phyloP scores from a whole-genome alignment of 140 eudicot genomes.

The Eryngium alpinum region DNA sequence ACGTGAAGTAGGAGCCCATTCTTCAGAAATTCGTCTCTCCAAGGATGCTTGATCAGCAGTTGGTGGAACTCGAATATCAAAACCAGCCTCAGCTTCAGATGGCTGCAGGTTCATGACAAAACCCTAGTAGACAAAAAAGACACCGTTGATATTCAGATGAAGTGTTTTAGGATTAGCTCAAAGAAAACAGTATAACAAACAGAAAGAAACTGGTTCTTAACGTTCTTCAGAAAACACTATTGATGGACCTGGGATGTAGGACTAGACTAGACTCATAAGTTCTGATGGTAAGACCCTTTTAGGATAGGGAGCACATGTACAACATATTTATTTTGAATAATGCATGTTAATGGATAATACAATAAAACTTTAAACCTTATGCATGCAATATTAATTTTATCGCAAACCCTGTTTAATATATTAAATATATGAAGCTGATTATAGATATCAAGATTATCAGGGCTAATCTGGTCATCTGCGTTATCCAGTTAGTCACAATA shows the following conservation, averaged over 20 bases:
- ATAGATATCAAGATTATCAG: background rate
- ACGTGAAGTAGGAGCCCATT: slow-evolving; percentile 94
- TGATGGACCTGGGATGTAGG: background rate
- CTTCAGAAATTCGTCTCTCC: slow-evolving; percentile 88
- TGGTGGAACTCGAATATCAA: slow-evolving; percentile 91
- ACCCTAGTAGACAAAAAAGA: slow-evolving; percentile 48
- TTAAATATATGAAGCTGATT: background rate
- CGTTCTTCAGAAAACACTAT: background rate
- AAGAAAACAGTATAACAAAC: background rate
- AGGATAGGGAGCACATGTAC: background rate
- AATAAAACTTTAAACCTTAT: background rate
- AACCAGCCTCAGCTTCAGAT: slow-evolving; percentile 95
- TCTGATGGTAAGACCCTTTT: background rate
- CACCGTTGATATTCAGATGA: background rate
- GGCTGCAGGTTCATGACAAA: slow-evolving; percentile 98
- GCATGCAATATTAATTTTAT: background rate
- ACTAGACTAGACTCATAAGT: background rate
- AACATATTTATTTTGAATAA: background rate
- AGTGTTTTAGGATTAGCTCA: background rate
- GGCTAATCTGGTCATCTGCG: background rate
- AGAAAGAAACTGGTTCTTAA: background rate
- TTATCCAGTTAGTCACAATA: background rate
- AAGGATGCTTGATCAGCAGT: slow-evolving; percentile 65
- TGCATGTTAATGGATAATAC: background rate
- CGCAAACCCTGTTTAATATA: background rate